Conservation (phyloP, 805 yeast genomes). For the Hagleromyces aurorensis region DNA sequence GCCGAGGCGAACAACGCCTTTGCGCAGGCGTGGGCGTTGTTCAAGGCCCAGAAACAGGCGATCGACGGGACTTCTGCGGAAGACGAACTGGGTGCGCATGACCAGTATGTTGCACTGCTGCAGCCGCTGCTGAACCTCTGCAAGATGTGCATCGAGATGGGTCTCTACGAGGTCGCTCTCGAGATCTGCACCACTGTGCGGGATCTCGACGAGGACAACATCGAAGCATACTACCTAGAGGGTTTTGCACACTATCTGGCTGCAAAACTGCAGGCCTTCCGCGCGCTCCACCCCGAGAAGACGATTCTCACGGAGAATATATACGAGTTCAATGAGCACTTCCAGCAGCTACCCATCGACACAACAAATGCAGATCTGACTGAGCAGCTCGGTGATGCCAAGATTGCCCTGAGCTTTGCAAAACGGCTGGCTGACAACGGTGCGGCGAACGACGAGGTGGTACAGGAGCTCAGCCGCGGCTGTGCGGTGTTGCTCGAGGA, state of each 20-base stretch:
- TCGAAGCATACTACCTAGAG: conserved; percentile 77
- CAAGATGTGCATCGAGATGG: conserved; percentile 72
- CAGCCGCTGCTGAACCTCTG: conserved; percentile 69
- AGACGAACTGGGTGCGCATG: conserved; percentile 11
- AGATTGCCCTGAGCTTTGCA: conserved; percentile 34
- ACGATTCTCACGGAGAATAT: conserved; percentile 24
- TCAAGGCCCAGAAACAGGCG: conserved; percentile 40
- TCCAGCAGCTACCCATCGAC: conserved; percentile 34
- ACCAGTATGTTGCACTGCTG: conserved; percentile 55
- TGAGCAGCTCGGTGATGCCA: conserved; percentile 28
- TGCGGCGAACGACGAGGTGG: conserved; percentile 38
- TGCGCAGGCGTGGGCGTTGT: conserved; percentile 62
- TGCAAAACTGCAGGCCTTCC: conserved; percentile 30
- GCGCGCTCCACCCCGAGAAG: conserved; percentile 14
- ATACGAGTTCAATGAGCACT: conserved; percentile 28
- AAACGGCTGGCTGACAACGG: conserved; percentile 39
- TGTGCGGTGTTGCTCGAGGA: conserved; percentile 42
- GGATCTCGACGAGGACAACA: conserved; percentile 75
- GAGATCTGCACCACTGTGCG: conserved; percentile 58
- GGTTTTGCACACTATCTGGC: conserved; percentile 62
- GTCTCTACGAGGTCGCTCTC: conserved; percentile 55
- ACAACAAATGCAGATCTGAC: conserved; percentile 28
- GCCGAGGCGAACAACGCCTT: conserved; percentile 70
- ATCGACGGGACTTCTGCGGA: conserved; percentile 41
- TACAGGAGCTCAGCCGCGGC: conserved; percentile 51